Evolutionary conservation across 306 rosid species (phyloP).

Genomic region (Citrullus colocynthis): DNA sequence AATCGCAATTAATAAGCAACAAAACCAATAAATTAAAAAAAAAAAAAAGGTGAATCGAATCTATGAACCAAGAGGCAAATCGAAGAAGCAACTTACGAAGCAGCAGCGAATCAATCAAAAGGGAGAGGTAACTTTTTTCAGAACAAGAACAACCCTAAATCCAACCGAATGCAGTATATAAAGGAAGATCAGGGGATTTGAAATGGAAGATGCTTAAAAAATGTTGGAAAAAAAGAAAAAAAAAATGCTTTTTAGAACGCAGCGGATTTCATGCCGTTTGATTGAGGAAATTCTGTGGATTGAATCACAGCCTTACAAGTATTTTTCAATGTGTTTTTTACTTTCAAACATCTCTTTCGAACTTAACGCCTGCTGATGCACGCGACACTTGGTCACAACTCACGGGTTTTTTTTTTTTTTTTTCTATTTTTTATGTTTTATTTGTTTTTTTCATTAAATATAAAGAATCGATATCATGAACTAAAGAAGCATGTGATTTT

Average conservation of each 20-base stretch:
- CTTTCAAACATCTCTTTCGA: not conserved
- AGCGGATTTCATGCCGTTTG: conserved; percentile 8
- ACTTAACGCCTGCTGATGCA: not conserved
- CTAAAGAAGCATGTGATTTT: too few relatives aligned
- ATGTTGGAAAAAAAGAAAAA: not conserved
- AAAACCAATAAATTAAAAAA: not conserved
- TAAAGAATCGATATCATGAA: too few relatives aligned
- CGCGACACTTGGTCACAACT: not conserved
- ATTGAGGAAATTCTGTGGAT: not conserved
- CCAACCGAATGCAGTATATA: not conserved
- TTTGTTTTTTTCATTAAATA: too few relatives aligned
- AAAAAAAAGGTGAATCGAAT: not conserved
- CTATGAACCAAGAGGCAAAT: not conserved
- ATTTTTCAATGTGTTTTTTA: not conserved
- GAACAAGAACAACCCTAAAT: not conserved
- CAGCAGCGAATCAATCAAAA: not conserved
- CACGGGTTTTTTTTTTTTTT: not conserved
- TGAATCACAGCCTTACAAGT: conserved; percentile 6
- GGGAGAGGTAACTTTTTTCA: not conserved
- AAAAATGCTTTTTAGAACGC: not conserved
- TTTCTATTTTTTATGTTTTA: too few relatives aligned
- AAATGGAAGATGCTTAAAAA: not conserved
- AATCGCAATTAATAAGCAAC: not conserved
- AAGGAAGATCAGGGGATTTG: not conserved
- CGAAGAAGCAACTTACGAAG: not conserved